Base-by-base conservation (phyloP, 495 filamentous ascomycete genomes). In the Aspergillus panamensis region DNA sequence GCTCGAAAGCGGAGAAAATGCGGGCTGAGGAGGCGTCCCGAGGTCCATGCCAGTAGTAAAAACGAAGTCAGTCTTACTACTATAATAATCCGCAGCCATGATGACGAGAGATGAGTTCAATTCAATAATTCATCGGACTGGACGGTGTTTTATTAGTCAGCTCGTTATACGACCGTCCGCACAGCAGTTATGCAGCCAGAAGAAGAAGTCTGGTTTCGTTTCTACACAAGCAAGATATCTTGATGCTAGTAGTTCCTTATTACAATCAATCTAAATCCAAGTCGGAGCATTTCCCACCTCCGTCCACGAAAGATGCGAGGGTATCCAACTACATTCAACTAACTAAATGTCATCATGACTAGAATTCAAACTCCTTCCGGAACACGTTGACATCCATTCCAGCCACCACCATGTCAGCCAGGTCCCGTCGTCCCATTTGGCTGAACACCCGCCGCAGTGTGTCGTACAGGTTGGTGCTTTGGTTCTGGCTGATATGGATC, bases 391-490 rank as follows among this genome's bases (percentile, higher is more conserved):
- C 85, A 76, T 97, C 91, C 78, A 98, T 91, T 31, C 91, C 92
- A 3, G 87, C 81, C 40, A 88, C 84, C 7, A 97, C 94, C 78
- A 83, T 79, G 61, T 97, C 93, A 4, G 87, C 86, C 69, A 98
- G 67, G 76, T 98, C 94, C 47, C 90, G 77, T 51, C 94, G 71
- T 0, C 86, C 87, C 94, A 98, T 97, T 80, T 94, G 91, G 31
- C 83, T 89, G 70, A 97, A 97, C 8, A 97, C 95, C 55, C 95
- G 79, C 48, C 92, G 78, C 51, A 98, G 73, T 5, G 94, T 97
- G 71, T 98, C 94, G 66, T 94, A 92, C 51, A 97, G 74, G 69
- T 96, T 98, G 37, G 93, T 96, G 77, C 91, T 96, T 68, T 95
- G 85, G 73, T 98, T 98, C 77, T 96, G 91, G 53, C 77, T 82